Percentiles rank a stretch among this genome's conserved stretches.
phyloP scores from a whole-genome alignment of 371 early-diverging fungal species.

The Mucor lusitanicus region DNA sequence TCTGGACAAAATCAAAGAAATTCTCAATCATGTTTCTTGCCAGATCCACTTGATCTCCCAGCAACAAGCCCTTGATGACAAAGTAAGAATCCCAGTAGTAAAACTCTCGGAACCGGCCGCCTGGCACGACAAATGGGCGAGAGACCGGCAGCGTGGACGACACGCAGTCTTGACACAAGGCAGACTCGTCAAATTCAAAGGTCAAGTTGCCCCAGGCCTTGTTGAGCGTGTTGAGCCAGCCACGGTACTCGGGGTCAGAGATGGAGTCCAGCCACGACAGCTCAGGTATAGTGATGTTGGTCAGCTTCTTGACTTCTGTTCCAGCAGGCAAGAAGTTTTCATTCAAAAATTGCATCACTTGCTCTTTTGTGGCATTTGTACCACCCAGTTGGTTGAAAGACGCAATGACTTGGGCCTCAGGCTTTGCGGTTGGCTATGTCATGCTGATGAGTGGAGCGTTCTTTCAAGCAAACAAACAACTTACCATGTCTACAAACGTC shows the following conservation, averaged over 20 bases:
- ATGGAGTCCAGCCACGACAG: constrained; percentile 57
- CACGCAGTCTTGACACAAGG: constrained; percentile 57
- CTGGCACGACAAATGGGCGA: constrained; percentile 84
- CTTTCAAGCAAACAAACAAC: neutral
- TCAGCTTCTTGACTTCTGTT: constrained; percentile 18
- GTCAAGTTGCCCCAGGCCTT: constrained; percentile 65
- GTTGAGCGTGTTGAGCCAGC: constrained; percentile 55
- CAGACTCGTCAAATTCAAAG: constrained; percentile 48
- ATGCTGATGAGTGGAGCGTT: neutral
- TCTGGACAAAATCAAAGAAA: constrained; percentile 69
- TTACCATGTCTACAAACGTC: constrained; percentile 68
- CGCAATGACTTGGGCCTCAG: constrained; percentile 53
- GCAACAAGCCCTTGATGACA: constrained; percentile 77
- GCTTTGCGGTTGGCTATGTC: constrained; percentile 58
- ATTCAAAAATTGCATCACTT: constrained; percentile 55
- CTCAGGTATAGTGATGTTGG: constrained; percentile 16
- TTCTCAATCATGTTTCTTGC: constrained; percentile 69
- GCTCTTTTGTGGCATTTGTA: constrained; percentile 44
- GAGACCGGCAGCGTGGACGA: constrained; percentile 57
- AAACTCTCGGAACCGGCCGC: constrained; percentile 88
- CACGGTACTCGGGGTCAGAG: constrained; percentile 47
- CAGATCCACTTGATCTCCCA: constrained; percentile 61
- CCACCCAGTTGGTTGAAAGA: constrained; percentile 56
- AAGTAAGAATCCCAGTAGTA: constrained; percentile 95
- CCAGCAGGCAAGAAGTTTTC: constrained; percentile 63